These are phyloP conservation scores for Eragrostis tef DNA, from an alignment of 202 grass and related monocot species.

Conservation along the genomic window DNA sequence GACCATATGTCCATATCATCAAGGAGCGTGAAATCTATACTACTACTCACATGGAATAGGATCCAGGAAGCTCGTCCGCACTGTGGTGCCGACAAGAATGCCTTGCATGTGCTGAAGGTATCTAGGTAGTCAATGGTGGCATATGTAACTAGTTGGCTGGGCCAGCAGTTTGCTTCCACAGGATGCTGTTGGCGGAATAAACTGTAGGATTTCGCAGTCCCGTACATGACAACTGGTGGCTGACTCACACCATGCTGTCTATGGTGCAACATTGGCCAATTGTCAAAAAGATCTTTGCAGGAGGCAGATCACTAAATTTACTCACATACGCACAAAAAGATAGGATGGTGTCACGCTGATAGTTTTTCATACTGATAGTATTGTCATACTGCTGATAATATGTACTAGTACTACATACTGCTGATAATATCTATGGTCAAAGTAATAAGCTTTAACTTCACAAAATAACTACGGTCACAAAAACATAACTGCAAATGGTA, in stretches of 20 bases:
- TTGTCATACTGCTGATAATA: too few species aligned
- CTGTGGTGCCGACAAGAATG: too few species aligned
- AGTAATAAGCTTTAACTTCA: background rate
- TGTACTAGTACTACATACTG: too few species aligned
- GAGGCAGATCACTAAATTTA: background rate
- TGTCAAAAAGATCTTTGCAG: background rate
- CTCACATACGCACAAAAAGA: background rate
- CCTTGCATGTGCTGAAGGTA: too few species aligned
- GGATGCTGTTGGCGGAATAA: background rate
- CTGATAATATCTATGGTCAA: background rate
- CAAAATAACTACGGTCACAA: background rate
- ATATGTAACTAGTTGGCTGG: background rate
- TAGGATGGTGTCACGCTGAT: background rate
- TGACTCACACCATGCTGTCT: too few species aligned
- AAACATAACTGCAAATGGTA: slow-evolving; percentile 16
- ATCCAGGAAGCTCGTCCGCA: too few species aligned
- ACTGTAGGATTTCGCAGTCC: background rate
- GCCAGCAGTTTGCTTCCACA: background rate
- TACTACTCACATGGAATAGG: too few species aligned
- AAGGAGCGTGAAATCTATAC: too few species aligned
- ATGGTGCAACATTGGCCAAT: background rate
- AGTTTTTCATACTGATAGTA: too few species aligned
- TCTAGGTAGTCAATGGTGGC: background rate
- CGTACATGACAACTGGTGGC: background rate
- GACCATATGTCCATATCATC: too few species aligned